Evolutionary conservation across 1,139 yeast genomes (phyloP).

Genomic region (Yamadazyma atmosphaerica): DNA sequence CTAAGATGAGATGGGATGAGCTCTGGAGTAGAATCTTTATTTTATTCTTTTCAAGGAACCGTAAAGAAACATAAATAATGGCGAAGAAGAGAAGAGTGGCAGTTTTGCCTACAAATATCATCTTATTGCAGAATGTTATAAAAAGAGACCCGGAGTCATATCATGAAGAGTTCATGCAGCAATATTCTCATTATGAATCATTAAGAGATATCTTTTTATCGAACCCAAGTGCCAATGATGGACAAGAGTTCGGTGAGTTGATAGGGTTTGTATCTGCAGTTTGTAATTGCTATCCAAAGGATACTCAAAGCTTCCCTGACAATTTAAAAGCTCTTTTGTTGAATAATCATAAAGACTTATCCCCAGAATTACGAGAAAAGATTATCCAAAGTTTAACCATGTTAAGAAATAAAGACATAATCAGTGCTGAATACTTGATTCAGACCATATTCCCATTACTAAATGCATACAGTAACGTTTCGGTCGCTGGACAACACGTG

Average conservation of each 20-base stretch:
- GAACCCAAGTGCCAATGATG: conserved; percentile 57
- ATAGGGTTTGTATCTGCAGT: conserved; percentile 93
- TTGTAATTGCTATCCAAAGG: conserved; percentile 84
- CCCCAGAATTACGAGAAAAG: conserved; percentile 87
- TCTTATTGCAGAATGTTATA: conserved; percentile 85
- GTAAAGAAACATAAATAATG: conserved; percentile 43
- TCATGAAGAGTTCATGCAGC: conserved; percentile 89
- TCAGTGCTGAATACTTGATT: conserved; percentile 75
- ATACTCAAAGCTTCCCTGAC: conserved; percentile 79
- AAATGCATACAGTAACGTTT: conserved; percentile 48
- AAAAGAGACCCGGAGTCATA: conserved; percentile 93
- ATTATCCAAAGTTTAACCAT: conserved; percentile 85
- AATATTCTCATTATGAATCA: conserved; percentile 89
- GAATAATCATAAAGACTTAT: conserved; percentile 75
- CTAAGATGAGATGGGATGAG: conserved; percentile 7
- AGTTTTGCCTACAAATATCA: conserved; percentile 85
- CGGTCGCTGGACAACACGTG: conserved; percentile 68
- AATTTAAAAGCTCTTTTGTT: conserved; percentile 70
- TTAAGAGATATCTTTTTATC: conserved; percentile 79
- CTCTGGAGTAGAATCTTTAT: not conserved
- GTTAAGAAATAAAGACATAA: conserved; percentile 85
- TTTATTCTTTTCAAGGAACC: not conserved
- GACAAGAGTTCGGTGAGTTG: conserved; percentile 75
- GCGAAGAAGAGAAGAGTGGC: conserved; percentile 90
- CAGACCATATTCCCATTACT: conserved; percentile 88